Conservation (phyloP, 2,329 filamentous ascomycete species). For the Cladosporium sphaerospermum region DNA sequence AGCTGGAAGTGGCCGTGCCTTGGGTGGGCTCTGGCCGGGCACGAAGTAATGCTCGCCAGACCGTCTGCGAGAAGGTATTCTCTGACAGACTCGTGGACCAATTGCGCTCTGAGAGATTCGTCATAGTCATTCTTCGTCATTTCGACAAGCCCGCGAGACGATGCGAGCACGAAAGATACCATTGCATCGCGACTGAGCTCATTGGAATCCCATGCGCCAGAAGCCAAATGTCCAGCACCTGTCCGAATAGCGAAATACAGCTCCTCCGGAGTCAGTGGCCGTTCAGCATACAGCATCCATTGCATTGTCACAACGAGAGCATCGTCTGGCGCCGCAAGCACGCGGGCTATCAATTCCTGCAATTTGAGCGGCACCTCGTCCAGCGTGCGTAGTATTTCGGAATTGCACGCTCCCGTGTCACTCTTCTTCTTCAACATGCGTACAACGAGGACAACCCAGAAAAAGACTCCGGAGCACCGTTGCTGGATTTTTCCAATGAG, state of each 20-base stretch:
- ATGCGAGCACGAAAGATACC: conserved; percentile 32
- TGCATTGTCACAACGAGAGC: conserved; percentile 33
- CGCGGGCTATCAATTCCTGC: neutral
- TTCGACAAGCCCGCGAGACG: conserved; percentile 48
- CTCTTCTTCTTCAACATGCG: conserved; percentile 6
- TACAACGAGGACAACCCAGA: conserved; percentile 15
- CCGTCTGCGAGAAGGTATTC: conserved; percentile 41
- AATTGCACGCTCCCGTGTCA: neutral
- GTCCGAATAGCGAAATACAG: conserved; percentile 41
- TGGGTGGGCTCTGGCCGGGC: neutral
- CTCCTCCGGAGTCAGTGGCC: conserved; percentile 39
- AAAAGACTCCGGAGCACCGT: conserved; percentile 8
- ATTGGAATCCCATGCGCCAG: conserved; percentile 20
- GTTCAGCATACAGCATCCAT: conserved; percentile 48
- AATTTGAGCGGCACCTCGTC: neutral
- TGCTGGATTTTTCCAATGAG: neutral
- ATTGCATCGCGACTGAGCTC: conserved; percentile 20
- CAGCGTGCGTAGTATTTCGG: neutral
- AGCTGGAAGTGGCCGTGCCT: neutral
- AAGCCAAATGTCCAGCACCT: conserved; percentile 13
- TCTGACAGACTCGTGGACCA: conserved; percentile 48
- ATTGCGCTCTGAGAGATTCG: conserved; percentile 34
- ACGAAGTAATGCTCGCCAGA: neutral
- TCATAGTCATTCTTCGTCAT: conserved; percentile 15
- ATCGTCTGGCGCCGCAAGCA: conserved; percentile 23